Evolutionary conservation across 257 asterid species (phyloP).

Genomic region (Cordia subcordata): DNA sequence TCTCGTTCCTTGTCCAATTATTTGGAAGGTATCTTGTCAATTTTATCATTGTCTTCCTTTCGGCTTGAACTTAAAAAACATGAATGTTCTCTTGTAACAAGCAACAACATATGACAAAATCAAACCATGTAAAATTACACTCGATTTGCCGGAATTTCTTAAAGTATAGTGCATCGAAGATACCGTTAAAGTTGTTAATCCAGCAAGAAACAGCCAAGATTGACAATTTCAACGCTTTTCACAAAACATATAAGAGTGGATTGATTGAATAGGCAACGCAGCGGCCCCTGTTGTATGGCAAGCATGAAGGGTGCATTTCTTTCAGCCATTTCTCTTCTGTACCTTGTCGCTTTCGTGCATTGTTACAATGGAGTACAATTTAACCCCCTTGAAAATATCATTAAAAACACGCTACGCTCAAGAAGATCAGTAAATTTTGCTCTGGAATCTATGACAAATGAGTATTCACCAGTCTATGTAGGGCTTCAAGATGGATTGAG

Average conservation of each 20-base stretch:
- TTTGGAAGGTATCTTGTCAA: no score
- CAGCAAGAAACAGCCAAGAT: background rate
- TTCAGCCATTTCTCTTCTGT: slow-evolving; percentile 18
- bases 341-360: slow-evolving; percentile 20
- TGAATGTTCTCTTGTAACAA: no score
- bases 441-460: background rate
- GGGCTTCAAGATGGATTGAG: slow-evolving; percentile 26
- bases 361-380: slow-evolving; percentile 24
- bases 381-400: slow-evolving; percentile 24
- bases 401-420: background rate
- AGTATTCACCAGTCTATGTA: slow-evolving; percentile 16
- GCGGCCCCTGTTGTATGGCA: background rate
- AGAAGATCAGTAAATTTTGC: slow-evolving; percentile 2
- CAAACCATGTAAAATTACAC: background rate
- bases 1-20: no score
- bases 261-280: no score
- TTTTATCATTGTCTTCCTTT: no score
- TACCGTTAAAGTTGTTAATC: background rate
- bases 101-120: no score
- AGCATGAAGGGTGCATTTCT: slow-evolving; percentile 26
- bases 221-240: background rate
- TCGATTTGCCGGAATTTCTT: no score
- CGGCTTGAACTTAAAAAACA: no score
- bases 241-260: background rate
- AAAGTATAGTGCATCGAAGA: background rate